Evolutionary conservation across 345 rosid genomes (phyloP), one percentile per base, ranked within the genome.

Genomic region (Atalantia buxifolia): DNA sequence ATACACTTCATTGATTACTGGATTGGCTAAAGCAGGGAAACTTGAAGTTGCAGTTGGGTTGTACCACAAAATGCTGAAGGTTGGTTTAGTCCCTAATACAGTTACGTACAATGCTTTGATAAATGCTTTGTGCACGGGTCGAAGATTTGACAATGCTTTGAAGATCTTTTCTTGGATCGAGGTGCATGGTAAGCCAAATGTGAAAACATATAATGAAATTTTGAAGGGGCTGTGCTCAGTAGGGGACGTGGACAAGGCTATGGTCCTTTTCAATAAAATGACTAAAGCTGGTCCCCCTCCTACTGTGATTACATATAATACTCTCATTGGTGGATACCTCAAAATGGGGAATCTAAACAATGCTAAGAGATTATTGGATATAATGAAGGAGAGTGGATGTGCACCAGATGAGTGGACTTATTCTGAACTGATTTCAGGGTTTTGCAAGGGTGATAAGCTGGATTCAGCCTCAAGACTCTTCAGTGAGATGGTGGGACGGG

Each of bases 81-180:
- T 76, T 38, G 89, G 92, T 75, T 61, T 91, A 74, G 76, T 72
- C 71, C 93, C 92, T 33, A 87, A 72, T 75, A 83, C 82, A 0
- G 83, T 89, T 79, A 88, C 95, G 0, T 89, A 81, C 81, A 91
- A 91, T 81, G 82, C 87, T 55, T 74, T 91, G 79, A 89, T 89
- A 81, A 86, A 87, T 81, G 84, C 67, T 88, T 69, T 87, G 88
- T 82, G 74, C 28, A 45, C 0, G 3, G 81, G 76, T 78, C 78
- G 80, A 67, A 85, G 87, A 66, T 72, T 75, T 71, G 80, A 14
- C 45, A 71, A 72, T 60, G 95, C 93, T 77, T 76, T 82, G 61
- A 79, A 74, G 68, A 77, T 91, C 42, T 85, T 89, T 82, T 24
- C 64, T 78, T 83, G 90, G 92, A 87, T 89, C 89, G 87, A 75